Evolutionary conservation across 257 asterid genomes (phyloP).

Genomic region (Nicotiana obtusifolia): DNA sequence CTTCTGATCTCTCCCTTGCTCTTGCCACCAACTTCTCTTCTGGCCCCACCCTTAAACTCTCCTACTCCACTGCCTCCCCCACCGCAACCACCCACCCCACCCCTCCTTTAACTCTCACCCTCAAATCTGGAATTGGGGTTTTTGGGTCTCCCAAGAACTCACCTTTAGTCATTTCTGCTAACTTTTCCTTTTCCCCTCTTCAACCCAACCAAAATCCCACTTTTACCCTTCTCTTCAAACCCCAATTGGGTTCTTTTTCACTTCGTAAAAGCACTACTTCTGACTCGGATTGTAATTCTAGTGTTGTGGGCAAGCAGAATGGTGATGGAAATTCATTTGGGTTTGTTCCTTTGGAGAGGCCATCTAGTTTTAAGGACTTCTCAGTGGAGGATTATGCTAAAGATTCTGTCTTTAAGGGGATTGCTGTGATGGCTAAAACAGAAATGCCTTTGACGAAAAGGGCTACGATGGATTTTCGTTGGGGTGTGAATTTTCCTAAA

Average conservation of each 20-base stretch:
- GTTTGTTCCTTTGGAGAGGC: constrained; percentile 63
- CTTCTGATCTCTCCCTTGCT: constrained; percentile 74
- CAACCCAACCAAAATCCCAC: constrained; percentile 52
- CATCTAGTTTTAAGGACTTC: constrained; percentile 37
- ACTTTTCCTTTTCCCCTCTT: constrained; percentile 61
- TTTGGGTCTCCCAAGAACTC: constrained; percentile 78
- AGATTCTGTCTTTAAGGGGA: constrained; percentile 49
- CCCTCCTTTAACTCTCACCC: constrained; percentile 56
- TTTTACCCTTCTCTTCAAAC: constrained; percentile 63
- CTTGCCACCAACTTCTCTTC: constrained; percentile 66
- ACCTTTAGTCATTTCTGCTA: constrained; percentile 68
- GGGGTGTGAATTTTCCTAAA: constrained; percentile 63
- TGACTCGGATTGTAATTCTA: constrained; percentile 3
- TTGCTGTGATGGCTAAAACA: constrained; percentile 52
- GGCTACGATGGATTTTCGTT: constrained; percentile 42
- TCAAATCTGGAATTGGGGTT: constrained; percentile 80
- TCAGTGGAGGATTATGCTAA: constrained; percentile 22
- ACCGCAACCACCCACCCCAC: constrained; percentile 9
- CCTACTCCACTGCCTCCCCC: constrained; percentile 49
- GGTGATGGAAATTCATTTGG: constrained; percentile 41
- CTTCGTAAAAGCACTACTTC: constrained; percentile 55
- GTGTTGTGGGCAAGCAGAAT: neutral
- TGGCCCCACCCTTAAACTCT: constrained; percentile 69
- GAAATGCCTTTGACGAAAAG: constrained; percentile 51
- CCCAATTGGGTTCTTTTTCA: constrained; percentile 71